Percentiles rank a stretch among this genome's conserved stretches.
Evolutionary conservation across 2,329 filamentous ascomycete genomes (phyloP).

Genomic region (Trichophyton simii): DNA sequence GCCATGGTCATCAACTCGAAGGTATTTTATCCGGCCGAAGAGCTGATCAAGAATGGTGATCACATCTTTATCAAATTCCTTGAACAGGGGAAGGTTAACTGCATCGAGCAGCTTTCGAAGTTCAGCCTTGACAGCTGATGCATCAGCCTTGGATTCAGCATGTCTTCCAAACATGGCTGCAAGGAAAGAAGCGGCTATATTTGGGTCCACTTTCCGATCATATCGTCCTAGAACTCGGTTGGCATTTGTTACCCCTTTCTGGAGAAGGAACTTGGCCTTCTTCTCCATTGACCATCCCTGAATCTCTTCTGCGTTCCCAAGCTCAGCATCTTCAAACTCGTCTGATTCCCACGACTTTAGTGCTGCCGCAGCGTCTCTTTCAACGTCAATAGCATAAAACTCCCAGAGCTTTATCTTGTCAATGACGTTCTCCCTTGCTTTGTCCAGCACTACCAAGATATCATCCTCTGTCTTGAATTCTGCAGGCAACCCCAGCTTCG

Average conservation of each 20-base stretch:
- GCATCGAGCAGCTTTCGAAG: slow-evolving; percentile 59
- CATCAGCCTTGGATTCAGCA: slow-evolving; percentile 36
- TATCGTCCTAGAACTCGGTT: slow-evolving; percentile 72
- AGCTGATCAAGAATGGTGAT: slow-evolving; percentile 78
- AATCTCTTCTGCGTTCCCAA: slow-evolving; percentile 42
- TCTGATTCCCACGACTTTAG: slow-evolving; percentile 57
- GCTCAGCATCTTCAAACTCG: slow-evolving; percentile 35
- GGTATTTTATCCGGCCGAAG: slow-evolving; percentile 89
- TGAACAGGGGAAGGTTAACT: slow-evolving; percentile 77
- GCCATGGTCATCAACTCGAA: slow-evolving; percentile 81
- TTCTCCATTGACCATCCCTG: slow-evolving; percentile 44
- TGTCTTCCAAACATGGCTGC: slow-evolving; percentile 57
- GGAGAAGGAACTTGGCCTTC: slow-evolving; percentile 48
- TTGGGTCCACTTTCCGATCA: slow-evolving; percentile 57
- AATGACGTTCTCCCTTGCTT: slow-evolving; percentile 68
- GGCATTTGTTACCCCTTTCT: slow-evolving; percentile 56
- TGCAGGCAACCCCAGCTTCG: slow-evolving; percentile 59
- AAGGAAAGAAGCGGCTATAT: slow-evolving; percentile 55
- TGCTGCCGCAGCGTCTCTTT: slow-evolving; percentile 55
- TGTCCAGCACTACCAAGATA: slow-evolving; percentile 68
- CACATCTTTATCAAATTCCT: slow-evolving; percentile 78
- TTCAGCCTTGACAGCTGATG: slow-evolving; percentile 37
- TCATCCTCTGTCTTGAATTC: slow-evolving; percentile 60
- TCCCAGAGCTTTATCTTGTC: slow-evolving; percentile 75
- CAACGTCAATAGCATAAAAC: slow-evolving; percentile 75